phyloP scores from a whole-genome alignment of 2,329 filamentous ascomycete species.

The Fusarium nygamai region DNA sequence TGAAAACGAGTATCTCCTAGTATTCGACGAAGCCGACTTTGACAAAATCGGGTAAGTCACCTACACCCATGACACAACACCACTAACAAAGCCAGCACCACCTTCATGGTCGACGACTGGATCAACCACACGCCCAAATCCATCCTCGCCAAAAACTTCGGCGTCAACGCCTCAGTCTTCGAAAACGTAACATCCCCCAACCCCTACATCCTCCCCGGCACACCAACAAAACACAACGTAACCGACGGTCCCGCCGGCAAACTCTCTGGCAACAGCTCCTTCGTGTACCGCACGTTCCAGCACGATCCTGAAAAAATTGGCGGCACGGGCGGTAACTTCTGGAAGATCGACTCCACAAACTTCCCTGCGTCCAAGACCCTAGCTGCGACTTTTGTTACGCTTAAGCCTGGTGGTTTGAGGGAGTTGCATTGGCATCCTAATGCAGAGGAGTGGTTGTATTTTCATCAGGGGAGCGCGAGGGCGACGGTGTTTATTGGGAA shows the following conservation, averaged over 20 bases:
- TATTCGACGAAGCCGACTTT: slow-evolving; percentile 74
- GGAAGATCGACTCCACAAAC: slow-evolving; percentile 73
- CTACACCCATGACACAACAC: accelerated
- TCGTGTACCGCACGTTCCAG: slow-evolving; percentile 68
- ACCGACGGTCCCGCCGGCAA: slow-evolving; percentile 53
- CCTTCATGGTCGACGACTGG: slow-evolving; percentile 79
- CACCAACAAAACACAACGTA: slow-evolving; percentile 57
- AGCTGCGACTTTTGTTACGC: slow-evolving; percentile 70
- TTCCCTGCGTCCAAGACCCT: slow-evolving; percentile 74
- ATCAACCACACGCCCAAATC: slow-evolving; percentile 70
- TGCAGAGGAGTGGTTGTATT: slow-evolving; percentile 77
- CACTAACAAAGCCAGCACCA: slow-evolving; percentile 58
- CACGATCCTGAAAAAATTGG: slow-evolving; percentile 66
- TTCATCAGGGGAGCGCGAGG: slow-evolving; percentile 69
- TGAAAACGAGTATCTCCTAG: slow-evolving; percentile 73
- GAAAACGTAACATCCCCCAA: slow-evolving; percentile 64
- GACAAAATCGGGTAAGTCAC: slow-evolving; percentile 64
- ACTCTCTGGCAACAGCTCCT: slow-evolving; percentile 67
- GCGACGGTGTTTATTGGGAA: slow-evolving; percentile 73
- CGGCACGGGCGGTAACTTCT: slow-evolving; percentile 69
- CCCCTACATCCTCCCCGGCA: slow-evolving; percentile 71
- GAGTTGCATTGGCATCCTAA: slow-evolving; percentile 79
- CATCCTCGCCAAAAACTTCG: slow-evolving; percentile 76
- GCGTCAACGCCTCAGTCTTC: slow-evolving; percentile 68
- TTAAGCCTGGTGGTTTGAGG: slow-evolving; percentile 70